These are phyloP conservation scores for Termitomyces titanicus DNA, from an alignment of 768 basidiomycete genomes.

Conservation along the genomic window DNA sequence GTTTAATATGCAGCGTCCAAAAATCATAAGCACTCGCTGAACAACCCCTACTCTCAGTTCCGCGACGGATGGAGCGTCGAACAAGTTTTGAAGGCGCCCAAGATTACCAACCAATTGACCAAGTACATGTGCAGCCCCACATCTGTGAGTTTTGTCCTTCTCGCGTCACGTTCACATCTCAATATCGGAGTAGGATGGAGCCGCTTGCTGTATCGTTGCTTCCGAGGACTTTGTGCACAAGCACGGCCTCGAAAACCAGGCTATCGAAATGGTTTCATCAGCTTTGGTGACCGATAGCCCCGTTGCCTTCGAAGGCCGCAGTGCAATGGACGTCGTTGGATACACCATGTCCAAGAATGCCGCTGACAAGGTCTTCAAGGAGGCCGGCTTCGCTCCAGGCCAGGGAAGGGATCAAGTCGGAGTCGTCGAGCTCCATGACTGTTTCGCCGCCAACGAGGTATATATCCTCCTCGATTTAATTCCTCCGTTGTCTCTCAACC, in stretches of 20 bases:
- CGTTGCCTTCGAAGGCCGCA: conserved; percentile 59
- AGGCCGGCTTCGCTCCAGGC: conserved; percentile 66
- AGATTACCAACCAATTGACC: conserved; percentile 71
- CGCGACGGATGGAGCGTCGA: conserved; percentile 73
- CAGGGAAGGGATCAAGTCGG: conserved; percentile 70
- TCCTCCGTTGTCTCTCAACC: not conserved
- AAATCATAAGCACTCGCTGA: conserved; percentile 78
- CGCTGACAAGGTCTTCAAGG: conserved; percentile 64
- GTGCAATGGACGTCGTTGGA: conserved; percentile 81
- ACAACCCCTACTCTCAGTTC: conserved; percentile 88
- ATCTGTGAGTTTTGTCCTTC: conserved; percentile 40
- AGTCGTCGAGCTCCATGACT: conserved; percentile 86
- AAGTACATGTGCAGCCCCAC: conserved; percentile 90
- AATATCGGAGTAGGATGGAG: conserved; percentile 51
- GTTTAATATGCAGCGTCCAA: conserved; percentile 55
- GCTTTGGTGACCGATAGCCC: conserved; percentile 65
- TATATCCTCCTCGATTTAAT: not conserved
- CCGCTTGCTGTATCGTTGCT: conserved; percentile 72
- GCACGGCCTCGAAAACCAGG: conserved; percentile 78
- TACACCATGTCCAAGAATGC: conserved; percentile 70
- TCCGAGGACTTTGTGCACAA: conserved; percentile 75
- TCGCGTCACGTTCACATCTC: not conserved
- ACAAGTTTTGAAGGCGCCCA: conserved; percentile 61
- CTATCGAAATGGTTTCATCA: conserved; percentile 75
- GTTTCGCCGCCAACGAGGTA: conserved; percentile 81